Evolutionary conservation across 768 basidiomycete species (phyloP), one percentile per base, ranked within the genome.

Genomic region (Saitozyma podzolica): DNA sequence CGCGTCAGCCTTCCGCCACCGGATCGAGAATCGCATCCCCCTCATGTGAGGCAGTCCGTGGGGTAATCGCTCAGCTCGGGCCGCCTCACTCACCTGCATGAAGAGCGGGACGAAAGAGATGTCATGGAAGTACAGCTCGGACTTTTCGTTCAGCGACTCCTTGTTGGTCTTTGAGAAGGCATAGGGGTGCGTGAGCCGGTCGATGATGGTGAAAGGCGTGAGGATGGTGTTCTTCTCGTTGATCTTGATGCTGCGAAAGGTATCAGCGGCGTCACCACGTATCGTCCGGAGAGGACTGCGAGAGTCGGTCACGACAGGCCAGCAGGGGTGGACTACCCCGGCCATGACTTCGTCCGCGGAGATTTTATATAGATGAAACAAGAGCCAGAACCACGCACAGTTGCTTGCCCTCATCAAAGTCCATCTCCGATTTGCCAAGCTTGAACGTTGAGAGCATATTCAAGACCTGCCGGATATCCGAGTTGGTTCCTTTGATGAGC

Each of bases 361-460:
- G 56, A 57, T 57, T 57, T 8, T 39, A 47, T 39, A 6, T 14
- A 57, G 39, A 8, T 47, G 53, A 29, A 29, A 29, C 29, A 29
- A 29, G 2, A 29, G 29, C 29, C 29, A 29, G 29, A 29, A 29
- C 19, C 9, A 84, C 90, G 58, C 72, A 97, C 94, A 98, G 82
- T n/a, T 83, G 79, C 78, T 97, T 96, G 59, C 92, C 86, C 71
- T 96, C 87, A 67, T 98, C 94, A 76, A 91, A 98, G 68, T 87
- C 84, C 88, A 99, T 91, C 2, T 85, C 83, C 59, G 84, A 78
- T 47, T 78, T 74, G 9, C 89, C 89, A n/a, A 97, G 80, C 72
- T 88, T 92, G 91, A 92, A 98, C 0, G 95, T 98, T 6, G 96
- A 95, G 11, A 99, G 82, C 92, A 99, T 97, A 78, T 97, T 98